Evolutionary conservation across 495 filamentous ascomycete genomes (phyloP), one percentile per base, ranked within the genome.

Genomic region (Neurospora sp.): DNA sequence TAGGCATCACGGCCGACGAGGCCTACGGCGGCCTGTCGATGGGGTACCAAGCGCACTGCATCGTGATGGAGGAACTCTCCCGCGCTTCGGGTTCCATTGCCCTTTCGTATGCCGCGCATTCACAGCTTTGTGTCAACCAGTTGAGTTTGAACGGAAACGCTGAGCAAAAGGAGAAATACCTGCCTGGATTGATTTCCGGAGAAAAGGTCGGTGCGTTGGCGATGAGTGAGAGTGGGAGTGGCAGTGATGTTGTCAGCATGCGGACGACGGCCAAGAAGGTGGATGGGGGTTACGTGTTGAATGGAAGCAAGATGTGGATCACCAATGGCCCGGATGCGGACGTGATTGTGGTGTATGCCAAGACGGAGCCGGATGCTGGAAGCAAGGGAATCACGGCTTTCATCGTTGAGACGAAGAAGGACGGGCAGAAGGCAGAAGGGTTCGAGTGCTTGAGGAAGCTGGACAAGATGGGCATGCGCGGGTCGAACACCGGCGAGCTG

Each of bases 291-390:
- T 98, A 90, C 82, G 37, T 93, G 39, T 85, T 99, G 71, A 93
- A 93, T 75, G 96, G 96, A 16, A 93, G 92, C 31, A 99, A 99
- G 87, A 98, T 99, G 96, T 99, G 96, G 96, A 99, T 99, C 74
- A 99, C 96, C 38, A 99, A 99, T 78, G 96, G 96, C 16, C 96
- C 96, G 18, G 96, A 98, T 76, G 96, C 94, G 53, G 88, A 97
- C 80, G 85, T 90, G 38, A 87, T 98, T 16, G 87, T 99, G 69
- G 94, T 99, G 27, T 99, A 99, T 81, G 96, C 96, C 22, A 99
- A 99, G 84, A 97, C 96, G 7, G 87, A 89, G 53, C 95, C 95
- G 20, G 86, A 90, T 11, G 88, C 85, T 71, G 95, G 86, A 22
- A 93, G 91, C 74, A 97, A 96, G 82, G 96, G 96, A 65, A 97